Evolutionary conservation across 352 stramenopile genomes (phyloP).

Genomic region (Halophytophthora polymorphica): DNA sequence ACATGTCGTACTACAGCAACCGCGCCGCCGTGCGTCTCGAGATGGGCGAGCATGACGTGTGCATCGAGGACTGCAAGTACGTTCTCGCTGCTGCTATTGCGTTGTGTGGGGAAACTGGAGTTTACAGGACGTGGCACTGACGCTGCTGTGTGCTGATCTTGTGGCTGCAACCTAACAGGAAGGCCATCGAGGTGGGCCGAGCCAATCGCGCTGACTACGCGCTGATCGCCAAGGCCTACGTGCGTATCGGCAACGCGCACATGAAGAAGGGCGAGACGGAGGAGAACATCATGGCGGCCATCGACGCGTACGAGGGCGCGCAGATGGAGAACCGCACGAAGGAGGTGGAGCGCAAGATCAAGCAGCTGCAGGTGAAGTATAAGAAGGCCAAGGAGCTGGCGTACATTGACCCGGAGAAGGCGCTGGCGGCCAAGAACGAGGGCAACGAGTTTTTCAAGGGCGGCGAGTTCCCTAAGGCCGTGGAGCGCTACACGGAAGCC

Average conservation of each 20-base stretch:
- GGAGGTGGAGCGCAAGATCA: constrained; percentile 94
- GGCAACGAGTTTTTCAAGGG: constrained; percentile 98
- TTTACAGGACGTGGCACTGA: too few species aligned
- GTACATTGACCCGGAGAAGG: constrained; percentile 98
- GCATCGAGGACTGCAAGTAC: constrained; percentile 91
- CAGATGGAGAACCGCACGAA: constrained; percentile 89
- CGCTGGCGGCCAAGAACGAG: constrained; percentile 96
- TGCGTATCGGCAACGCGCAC: constrained; percentile 95
- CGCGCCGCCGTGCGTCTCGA: constrained; percentile 97
- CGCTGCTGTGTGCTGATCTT: constrained; percentile 1
- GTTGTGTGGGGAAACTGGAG: constrained; percentile 2
- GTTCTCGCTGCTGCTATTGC: constrained; percentile 13
- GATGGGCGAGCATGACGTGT: constrained; percentile 93
- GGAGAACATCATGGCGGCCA: constrained; percentile 82
- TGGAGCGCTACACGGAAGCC: constrained; percentile 96
- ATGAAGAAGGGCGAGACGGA: constrained; percentile 92
- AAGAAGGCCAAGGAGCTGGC: constrained; percentile 93
- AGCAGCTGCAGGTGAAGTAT: constrained; percentile 92
- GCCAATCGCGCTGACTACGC: constrained; percentile 94
- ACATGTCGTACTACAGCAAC: constrained; percentile 98
- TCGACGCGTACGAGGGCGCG: constrained; percentile 84
- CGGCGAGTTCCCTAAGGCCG: constrained; percentile 92
- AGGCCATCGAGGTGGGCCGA: constrained; percentile 96
- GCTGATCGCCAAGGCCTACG: constrained; percentile 94
- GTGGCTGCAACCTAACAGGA: constrained; percentile 28